Conservation (phyloP, 78 protist species). For the Dictyostelium capitatum region DNA sequence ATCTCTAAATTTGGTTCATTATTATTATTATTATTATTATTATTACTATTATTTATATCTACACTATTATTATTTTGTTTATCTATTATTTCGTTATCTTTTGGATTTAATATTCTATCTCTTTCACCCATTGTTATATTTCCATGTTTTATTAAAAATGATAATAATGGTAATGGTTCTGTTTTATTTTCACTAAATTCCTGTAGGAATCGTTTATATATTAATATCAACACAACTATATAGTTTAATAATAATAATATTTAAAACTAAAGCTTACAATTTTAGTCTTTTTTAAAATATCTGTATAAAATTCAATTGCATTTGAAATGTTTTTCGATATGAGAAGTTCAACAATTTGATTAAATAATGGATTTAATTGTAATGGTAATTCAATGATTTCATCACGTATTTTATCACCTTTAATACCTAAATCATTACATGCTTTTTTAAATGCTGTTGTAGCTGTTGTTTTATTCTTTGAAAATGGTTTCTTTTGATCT, state of each 20-base stretch:
- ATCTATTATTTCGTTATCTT: not conserved
- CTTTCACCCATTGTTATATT: conserved; percentile 64
- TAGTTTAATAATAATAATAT: not conserved
- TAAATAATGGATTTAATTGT: conserved; percentile 25
- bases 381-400: conserved; percentile 50
- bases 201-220: not conserved
- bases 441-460: conserved; percentile 32
- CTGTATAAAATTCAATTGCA: conserved; percentile 25
- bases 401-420: conserved; percentile 71
- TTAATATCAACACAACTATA: not conserved
- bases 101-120: conserved; percentile 50
- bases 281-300: conserved; percentile 8
- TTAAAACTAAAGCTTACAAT: conserved; percentile 5
- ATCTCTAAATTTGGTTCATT: conserved; percentile 14
- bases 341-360: not conserved
- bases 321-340: not conserved
- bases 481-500: not conserved
- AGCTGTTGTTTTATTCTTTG: conserved; percentile 29
- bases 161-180: conserved; percentile 18
- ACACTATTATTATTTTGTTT: not conserved
- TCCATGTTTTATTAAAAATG: conserved; percentile 52
- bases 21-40: not conserved
- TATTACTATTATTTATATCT: not conserved
- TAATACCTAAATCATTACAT: conserved; percentile 53
- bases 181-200: not conserved